These are phyloP conservation scores for Clarireedia hainanense DNA, from an alignment of 2,329 filamentous ascomycete species.

Conservation along the genomic window DNA sequence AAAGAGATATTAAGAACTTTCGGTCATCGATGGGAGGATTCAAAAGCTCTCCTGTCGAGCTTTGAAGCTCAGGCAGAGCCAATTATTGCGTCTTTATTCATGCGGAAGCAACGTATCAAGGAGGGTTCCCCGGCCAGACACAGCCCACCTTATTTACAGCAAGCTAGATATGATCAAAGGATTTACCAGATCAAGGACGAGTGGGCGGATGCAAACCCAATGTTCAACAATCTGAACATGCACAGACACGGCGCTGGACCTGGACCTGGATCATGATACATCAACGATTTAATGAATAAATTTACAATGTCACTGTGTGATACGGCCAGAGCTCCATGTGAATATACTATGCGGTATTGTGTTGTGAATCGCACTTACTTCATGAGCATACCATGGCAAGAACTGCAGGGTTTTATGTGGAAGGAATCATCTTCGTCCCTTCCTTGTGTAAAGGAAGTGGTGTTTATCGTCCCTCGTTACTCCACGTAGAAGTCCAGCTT, in stretches of 20 bases:
- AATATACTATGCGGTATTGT: not conserved
- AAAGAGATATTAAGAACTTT: slow-evolving; percentile 47
- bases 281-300: not conserved
- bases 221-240: slow-evolving; percentile 12
- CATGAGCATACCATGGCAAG: not conserved
- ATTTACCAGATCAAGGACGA: slow-evolving; percentile 15
- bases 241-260: slow-evolving; percentile 10
- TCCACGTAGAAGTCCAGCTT: not conserved
- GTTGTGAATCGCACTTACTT: not conserved
- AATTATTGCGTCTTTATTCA: slow-evolving; percentile 33
- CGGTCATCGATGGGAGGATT: slow-evolving; percentile 52
- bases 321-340: not conserved
- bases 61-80: slow-evolving; percentile 37
- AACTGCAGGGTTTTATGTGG: not conserved
- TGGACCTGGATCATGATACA: not conserved
- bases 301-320: not conserved
- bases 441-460: not conserved
- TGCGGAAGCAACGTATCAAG: slow-evolving; percentile 30
- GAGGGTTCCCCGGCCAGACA: slow-evolving; percentile 18
- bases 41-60: slow-evolving; percentile 42
- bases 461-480: not conserved
- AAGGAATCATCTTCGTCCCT: not conserved
- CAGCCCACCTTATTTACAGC: slow-evolving; percentile 17
- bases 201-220: slow-evolving; percentile 15
- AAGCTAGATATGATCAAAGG: slow-evolving; percentile 18